A percentile compares a stretch with the other conserved stretches of the same genome.
phyloP scores from a whole-genome alignment of 805 yeast genomes.

The Babjeviella inositovora region DNA sequence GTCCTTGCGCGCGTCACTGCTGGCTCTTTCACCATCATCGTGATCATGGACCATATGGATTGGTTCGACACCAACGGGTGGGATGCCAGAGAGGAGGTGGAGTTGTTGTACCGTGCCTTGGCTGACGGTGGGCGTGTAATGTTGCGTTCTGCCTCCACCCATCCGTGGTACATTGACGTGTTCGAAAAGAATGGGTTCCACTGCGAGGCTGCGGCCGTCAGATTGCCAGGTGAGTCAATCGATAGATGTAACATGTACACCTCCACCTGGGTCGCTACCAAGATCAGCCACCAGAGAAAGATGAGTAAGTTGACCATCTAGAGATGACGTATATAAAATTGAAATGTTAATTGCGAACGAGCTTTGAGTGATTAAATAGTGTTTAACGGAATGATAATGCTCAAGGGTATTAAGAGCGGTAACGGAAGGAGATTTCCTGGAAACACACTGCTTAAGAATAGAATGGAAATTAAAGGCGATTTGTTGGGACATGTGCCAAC shows the following conservation, averaged over 20 bases:
- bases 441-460: no score
- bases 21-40: constrained; percentile 55
- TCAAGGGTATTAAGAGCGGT: no score
- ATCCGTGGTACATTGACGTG: constrained; percentile 65
- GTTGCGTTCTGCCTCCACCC: constrained; percentile 56
- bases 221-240: constrained; percentile 47
- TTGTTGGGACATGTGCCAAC: no score
- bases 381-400: no score
- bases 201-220: constrained; percentile 55
- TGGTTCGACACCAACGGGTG: constrained; percentile 61
- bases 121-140: constrained; percentile 58
- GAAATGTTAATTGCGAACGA: no score
- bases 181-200: constrained; percentile 55
- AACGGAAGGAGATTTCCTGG: no score
- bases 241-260: constrained; percentile 83
- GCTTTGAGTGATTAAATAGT: no score
- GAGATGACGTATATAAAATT: no score
- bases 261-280: constrained; percentile 74
- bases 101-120: constrained; percentile 45
- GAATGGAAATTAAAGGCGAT: no score
- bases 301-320: constrained; percentile 29
- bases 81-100: constrained; percentile 53
- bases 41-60: constrained; percentile 87
- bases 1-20: constrained; percentile 52
- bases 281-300: constrained; percentile 19